Base-by-base conservation (phyloP, 2,329 filamentous ascomycete species). In the Fusarium buxicola region DNA sequence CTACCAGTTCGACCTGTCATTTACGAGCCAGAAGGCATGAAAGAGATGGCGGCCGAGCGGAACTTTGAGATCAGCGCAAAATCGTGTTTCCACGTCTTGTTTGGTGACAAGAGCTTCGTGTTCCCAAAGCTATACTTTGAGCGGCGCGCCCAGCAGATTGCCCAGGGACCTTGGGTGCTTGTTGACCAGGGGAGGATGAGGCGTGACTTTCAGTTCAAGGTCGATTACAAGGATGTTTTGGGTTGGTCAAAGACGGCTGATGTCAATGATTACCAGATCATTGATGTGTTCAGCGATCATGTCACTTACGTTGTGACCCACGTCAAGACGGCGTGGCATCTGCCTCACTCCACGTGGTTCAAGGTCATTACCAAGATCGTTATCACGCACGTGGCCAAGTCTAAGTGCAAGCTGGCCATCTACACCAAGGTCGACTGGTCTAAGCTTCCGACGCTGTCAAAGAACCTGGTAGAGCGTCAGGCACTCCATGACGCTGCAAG, bases 41-140 rank as follows among this genome's bases (percentile, higher is more conserved):
- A 89, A 48, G 83, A 86, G 63, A 84, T 90, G 65, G 89, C 89
- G 8, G 86, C 91, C 1, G 92, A 96, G 74, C 87, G 91, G 60
- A 86, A 92, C 65, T 97, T 96, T 74, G 91, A 96, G 66, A 89
- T 98, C 59, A 96, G 92, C 62, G 90, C 95, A 41, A 98, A 99
- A 76, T 92, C 92, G 0, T 88, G 97, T 55, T 99, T 98, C 75
- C 94, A 98, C 72, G 92, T 98, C 13, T 84, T 99, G 47, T 99
- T 98, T 76, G 95, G 95, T 32, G 95, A 99, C 76, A 96, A 94
- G 78, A 96, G 92, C 74, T 92, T 94, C 30, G 89, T 98, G 34
- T 99, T 97, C 78, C 92, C 95, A 69, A 88, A 94, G 71, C 82
- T 98, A 27, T 94, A 97, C 74, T 90, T 92, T 73, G 92, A 96